phyloP scores from a whole-genome alignment of 2,329 filamentous ascomycete genomes.

The Alternaria gansuensis region DNA sequence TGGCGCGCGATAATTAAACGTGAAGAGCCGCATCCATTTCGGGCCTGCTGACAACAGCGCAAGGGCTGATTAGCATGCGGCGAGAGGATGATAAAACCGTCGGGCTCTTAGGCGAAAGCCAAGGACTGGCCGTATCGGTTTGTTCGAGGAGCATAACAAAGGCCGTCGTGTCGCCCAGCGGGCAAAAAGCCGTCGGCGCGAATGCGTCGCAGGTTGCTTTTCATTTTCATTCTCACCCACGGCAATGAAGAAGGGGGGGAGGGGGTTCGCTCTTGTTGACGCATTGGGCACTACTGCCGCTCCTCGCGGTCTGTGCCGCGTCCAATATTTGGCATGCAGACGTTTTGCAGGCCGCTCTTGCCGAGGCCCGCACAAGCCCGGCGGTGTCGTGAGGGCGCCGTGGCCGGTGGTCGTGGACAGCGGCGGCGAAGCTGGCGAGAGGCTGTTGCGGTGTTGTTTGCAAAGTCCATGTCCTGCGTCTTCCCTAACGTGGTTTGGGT shows the following conservation, averaged over 20 bases:
- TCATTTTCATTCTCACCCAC: slow-evolving; percentile 26
- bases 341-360: slow-evolving; percentile 35
- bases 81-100: slow-evolving; percentile 5
- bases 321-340: slow-evolving; percentile 49
- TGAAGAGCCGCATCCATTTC: slow-evolving; percentile 15
- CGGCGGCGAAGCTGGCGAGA: slow-evolving; percentile 7
- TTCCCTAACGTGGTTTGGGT: slow-evolving; percentile 34
- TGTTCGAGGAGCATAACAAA: slow-evolving; percentile 6
- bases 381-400: slow-evolving; percentile 18
- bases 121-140: neutral
- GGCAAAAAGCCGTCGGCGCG: slow-evolving; percentile 13
- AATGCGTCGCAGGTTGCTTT: slow-evolving; percentile 30
- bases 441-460: slow-evolving; percentile 10
- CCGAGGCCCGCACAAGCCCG: slow-evolving; percentile 30
- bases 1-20: slow-evolving; percentile 3
- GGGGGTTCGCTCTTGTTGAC: slow-evolving; percentile 33
- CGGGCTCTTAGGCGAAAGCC: slow-evolving; percentile 17
- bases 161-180: neutral
- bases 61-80: slow-evolving; percentile 12
- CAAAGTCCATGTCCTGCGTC: slow-evolving; percentile 16
- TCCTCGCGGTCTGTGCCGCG: slow-evolving; percentile 44
- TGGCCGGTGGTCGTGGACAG: neutral
- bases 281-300: slow-evolving; percentile 43
- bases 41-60: slow-evolving; percentile 25
- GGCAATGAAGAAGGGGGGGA: slow-evolving; percentile 27